Evolutionary conservation across 2,329 filamentous ascomycete genomes (phyloP), one percentile per base, ranked within the genome.

Genomic region (Trichoderma atrobrunneum): DNA sequence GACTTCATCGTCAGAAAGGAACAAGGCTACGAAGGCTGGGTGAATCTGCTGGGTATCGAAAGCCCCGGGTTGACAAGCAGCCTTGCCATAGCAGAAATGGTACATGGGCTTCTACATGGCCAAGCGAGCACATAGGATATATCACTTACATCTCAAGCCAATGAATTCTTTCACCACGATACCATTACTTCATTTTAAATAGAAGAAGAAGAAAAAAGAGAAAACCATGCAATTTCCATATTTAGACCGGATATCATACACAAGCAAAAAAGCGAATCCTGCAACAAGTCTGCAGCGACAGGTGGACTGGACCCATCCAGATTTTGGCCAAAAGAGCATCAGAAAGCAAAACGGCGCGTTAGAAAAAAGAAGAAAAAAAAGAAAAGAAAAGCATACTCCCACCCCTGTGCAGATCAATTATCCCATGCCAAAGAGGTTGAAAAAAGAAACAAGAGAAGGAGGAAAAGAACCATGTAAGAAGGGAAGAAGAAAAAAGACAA

Each of bases 1-100:
- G 96, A 99, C 80, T 98, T 99, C 79, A 85, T 93, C 18, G 91
- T 99, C 60, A 82, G 86, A 73, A 89, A 87, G 76, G 95, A 97
- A 81, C 88, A 93, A 1, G 94, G 92, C 0, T 94, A 89, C 77
- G 83, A 88, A 2, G 95, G 93, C 2, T 98, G 95, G 87, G 87
- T 98, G 10, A 98, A 98, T 84, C 80, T 98, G 75, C 79, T 98
- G 76, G 95, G 94, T 0, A 98, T 98, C 76, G 95, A 98, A 85
- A 97, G 93, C 81, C 95, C 95, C 0, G 95, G 95, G 5, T 82
- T 98, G 80, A 98, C 95, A 61, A 96, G 93, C 80, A 90, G 88
- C 76, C 82, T 98, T 83, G 94, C 94, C 2, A 95, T 98, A 81
- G 95, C 87, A 4, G 93, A 97, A 78, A 87, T 88, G 84, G 94